Evolutionary conservation across 208 protist species (phyloP).

Genomic region (Trypanosoma theileri): DNA sequence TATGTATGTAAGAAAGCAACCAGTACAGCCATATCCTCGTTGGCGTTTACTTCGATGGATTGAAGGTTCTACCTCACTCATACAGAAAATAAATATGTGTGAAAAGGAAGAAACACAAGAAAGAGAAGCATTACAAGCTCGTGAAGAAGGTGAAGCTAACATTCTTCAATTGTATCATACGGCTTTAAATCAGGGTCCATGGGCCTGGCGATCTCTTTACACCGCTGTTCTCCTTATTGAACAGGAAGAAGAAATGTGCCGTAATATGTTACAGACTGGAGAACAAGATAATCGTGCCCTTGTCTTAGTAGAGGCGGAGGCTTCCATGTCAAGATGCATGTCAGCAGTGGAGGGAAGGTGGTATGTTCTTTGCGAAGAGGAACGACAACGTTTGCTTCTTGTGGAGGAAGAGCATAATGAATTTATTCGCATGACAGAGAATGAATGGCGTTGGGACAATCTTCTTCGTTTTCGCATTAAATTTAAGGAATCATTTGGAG

Average conservation of each 20-base stretch:
- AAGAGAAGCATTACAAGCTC: slow-evolving; percentile 2
- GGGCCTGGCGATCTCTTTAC: slow-evolving; percentile 29
- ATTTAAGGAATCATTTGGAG: slow-evolving; percentile 10
- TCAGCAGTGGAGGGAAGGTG: not conserved
- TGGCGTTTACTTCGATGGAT: slow-evolving; percentile 26
- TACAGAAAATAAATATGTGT: not conserved
- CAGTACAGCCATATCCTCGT: slow-evolving; percentile 18
- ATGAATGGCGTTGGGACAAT: slow-evolving; percentile 36
- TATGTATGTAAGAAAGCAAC: slow-evolving; percentile 22
- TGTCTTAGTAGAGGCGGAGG: slow-evolving; percentile 10
- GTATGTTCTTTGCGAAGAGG: slow-evolving; percentile 12
- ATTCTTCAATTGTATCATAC: slow-evolving; percentile 16
- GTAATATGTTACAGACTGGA: slow-evolving; percentile 4
- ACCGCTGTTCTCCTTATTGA: slow-evolving; percentile 20
- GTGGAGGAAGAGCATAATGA: slow-evolving; percentile 4
- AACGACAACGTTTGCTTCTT: not conserved
- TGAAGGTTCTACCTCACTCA: slow-evolving; percentile 16
- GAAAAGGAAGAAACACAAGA: slow-evolving; percentile 15
- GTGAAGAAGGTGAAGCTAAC: slow-evolving; percentile 12
- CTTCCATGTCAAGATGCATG: not conserved
- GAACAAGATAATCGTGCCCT: slow-evolving; percentile 17
- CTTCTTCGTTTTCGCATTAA: slow-evolving; percentile 14
- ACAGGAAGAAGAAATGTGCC: slow-evolving; percentile 17
- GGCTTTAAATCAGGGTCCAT: slow-evolving; percentile 33
- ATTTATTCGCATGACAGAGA: slow-evolving; percentile 6